Base-by-base conservation (phyloP, 768 basidiomycete genomes). In the Postia placenta region DNA sequence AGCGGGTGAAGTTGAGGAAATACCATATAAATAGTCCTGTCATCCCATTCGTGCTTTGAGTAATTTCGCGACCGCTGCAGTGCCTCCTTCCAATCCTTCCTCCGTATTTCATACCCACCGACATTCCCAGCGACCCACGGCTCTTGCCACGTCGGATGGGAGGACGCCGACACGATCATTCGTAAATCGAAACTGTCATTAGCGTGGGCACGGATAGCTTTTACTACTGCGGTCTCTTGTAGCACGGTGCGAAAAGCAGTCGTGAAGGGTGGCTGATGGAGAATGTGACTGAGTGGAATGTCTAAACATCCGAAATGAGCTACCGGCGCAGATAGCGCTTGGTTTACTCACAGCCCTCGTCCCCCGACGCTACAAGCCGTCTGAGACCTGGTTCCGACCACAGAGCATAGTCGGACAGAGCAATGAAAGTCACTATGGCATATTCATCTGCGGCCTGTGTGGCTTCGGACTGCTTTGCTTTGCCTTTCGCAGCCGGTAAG, bases 331-430 rank as follows among this genome's bases (percentile, higher is more conserved):
- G 19, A 27, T 5, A 14, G n/a, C 41, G 30, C 28, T 44, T 24
- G 50, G 45, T 40, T 25, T 30, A 74, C 78, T 50, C 67, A 83
- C 83, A 85, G 52, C 74, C 74, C 35, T 74, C 67, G 6, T 66
- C 60, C 42, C 62, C 69, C 53, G 60, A 63, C 45, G 79, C 78
- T 12, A 83, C 64, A 25, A 67, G 72, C 45, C 72, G 45, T 17
- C 63, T 50, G n/a, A 64, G 50, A 64, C 81, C 79, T 0, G 74
- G 64, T 56, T 87, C 76, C 2, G 64, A 59, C 87, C 85, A 91
- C 7, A 89, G 60, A 6, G 74, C 71, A 63, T 87, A 78, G 58
- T 87, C 78, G 4, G 87, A 85, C n/a, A 92, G 66, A 0, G 86
- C 74, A 3, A 90, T 74, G 2, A 59, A 67, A 19, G 83, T 54